phyloP scores from a whole-genome alignment of 805 yeast species.

The Metahyphopichia silvanorum region DNA sequence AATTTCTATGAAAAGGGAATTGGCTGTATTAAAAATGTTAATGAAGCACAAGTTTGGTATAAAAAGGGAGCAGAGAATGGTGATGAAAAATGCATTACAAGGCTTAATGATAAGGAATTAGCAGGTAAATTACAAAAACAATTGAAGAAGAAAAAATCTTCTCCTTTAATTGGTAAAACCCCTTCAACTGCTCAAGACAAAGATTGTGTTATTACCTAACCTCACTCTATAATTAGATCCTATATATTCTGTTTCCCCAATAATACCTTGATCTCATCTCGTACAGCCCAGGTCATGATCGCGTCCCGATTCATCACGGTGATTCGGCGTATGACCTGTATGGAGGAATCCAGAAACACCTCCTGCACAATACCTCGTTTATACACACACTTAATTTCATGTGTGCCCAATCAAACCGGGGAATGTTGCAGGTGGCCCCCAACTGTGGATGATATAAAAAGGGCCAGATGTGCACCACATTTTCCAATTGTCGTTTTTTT shows the following conservation, averaged over 20 bases:
- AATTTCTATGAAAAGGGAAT: conserved; percentile 84
- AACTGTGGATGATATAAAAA: conserved; percentile 1
- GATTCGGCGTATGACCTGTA: too few species aligned
- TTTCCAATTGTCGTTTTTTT: conserved; percentile 3
- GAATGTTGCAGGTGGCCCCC: too few species aligned
- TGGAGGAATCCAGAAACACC: too few species aligned
- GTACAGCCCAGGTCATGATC: too few species aligned
- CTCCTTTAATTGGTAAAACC: conserved; percentile 4
- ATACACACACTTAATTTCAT: too few species aligned
- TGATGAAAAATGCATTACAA: conserved; percentile 34
- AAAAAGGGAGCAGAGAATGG: conserved; percentile 63
- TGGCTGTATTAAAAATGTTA: conserved; percentile 64
- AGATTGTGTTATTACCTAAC: conserved; percentile 43
- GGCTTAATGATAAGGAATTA: conserved; percentile 29
- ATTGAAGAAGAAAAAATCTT: conserved; percentile 22
- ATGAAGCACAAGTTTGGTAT: conserved; percentile 72
- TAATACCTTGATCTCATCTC: too few species aligned
- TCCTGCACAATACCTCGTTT: too few species aligned
- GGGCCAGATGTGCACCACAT: not conserved
- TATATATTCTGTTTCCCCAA: too few species aligned
- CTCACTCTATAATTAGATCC: too few species aligned
- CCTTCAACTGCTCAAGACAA: conserved; percentile 30
- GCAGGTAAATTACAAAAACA: conserved; percentile 28
- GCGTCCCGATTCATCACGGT: too few species aligned
- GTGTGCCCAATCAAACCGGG: too few species aligned